Evolutionary conservation across 345 rosid species (phyloP), one percentile per base, ranked within the genome.

Genomic region (Viola odorata): DNA sequence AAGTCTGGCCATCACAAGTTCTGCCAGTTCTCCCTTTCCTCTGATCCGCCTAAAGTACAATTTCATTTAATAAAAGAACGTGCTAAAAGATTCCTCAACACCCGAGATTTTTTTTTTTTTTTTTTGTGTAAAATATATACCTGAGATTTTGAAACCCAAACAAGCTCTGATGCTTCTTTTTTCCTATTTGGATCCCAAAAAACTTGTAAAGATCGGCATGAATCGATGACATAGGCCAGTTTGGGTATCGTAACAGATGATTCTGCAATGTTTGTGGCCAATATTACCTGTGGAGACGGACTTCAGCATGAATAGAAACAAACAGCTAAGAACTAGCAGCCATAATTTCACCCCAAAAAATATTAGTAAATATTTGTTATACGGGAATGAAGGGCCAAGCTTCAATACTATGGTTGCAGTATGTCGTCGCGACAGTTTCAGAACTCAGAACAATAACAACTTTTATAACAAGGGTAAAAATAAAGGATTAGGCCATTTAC

Each of bases 261-360:
- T 74, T 89, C 98, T 5, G 98, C 98, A 72, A 91, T 87, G 75
- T 91, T 91, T 67, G 98, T 89, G 52, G 96, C 98, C 75, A 89
- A 67, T 71, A 89, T 91, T 40, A 91, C 94, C 98, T 87, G 80
- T 52, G 17, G 45, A 76, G 67, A 68, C 32, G 48, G 45, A 32
- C 7, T 3, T 75, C 53, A 50, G 12, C 44, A 15, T 54, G 37
- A 63, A 66, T 53, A 70, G 13, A 10, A 5, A 59, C 55, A 41
- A 47, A 5, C 61, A 57, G 57, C 60, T 32, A 53, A n/a, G 38
- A 52, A 50, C n/a, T 41, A 38, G 7, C 32, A 23, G 32, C 32
- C 32, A 23, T 23, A 23, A 23, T 23, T 23, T 23, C 32, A 23
- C 32, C 32, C 32, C 32, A 23, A 23, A 23, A 23, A 23, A 23